Evolutionary conservation across 192 early-diverging fungal genomes (phyloP).

Genomic region (Cetraspora pellucida): DNA sequence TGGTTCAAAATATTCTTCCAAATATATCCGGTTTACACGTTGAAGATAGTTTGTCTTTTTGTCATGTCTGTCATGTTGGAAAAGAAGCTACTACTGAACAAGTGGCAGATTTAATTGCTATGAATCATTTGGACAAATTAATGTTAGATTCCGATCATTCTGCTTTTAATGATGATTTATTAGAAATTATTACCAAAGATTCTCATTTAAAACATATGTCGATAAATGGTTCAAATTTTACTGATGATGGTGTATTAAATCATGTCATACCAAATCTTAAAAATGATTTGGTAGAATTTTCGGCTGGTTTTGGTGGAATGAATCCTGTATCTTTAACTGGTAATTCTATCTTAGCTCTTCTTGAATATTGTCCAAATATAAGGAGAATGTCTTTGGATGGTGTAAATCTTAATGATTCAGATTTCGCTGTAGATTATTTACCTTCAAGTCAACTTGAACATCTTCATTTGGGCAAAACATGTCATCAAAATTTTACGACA

Average conservation of each 20-base stretch:
- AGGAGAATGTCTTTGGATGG: constrained; percentile 17
- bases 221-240: constrained; percentile 27
- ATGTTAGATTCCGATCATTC: constrained; percentile 29
- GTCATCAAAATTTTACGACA: constrained; percentile 8
- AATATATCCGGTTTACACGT: background rate
- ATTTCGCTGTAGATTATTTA: constrained; percentile 3
- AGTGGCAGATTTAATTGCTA: background rate
- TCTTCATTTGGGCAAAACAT: constrained; percentile 23
- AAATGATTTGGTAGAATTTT: constrained; percentile 19
- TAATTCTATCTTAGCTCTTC: background rate
- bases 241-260: constrained; percentile 25
- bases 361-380: constrained; percentile 12
- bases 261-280: constrained; percentile 21
- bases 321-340: constrained; percentile 2
- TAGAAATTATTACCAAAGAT: background rate
- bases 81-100: constrained; percentile 11
- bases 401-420: constrained; percentile 6
- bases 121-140: constrained; percentile 12
- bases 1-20: background rate
- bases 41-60: constrained; percentile 24
- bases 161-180: constrained; percentile 25
- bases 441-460: constrained; percentile 3
- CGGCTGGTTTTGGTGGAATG: constrained; percentile 1
- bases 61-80: constrained; percentile 26
- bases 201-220: constrained; percentile 2